These are phyloP conservation scores for Euptelea pleiosperma DNA, from an alignment of 164 flowering plant species.

Conservation along the genomic window DNA sequence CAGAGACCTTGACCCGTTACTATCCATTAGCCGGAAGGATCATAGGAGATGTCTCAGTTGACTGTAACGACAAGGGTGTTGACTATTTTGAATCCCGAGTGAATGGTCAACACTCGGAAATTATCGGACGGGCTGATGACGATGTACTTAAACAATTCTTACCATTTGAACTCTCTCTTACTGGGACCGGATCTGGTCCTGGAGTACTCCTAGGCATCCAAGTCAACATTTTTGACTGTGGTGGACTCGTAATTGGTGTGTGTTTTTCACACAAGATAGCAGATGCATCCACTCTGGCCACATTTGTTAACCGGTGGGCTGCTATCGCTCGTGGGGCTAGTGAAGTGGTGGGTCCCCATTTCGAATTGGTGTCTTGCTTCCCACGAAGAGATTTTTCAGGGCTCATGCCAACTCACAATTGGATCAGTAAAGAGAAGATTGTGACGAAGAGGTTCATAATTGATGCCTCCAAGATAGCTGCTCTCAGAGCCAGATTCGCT, in stretches of 20 bases:
- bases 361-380: slow-evolving; percentile 20
- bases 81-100: not conserved
- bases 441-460: slow-evolving; percentile 22
- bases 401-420: not conserved
- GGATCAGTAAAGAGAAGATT: not conserved
- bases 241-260: slow-evolving; percentile 23
- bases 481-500: slow-evolving; percentile 6
- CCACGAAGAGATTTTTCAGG: slow-evolving; percentile 13
- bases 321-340: slow-evolving; percentile 18
- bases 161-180: too few relatives aligned
- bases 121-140: not conserved
- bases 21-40: slow-evolving; percentile 12
- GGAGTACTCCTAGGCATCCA: slow-evolving; percentile 23
- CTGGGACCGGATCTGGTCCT: too few relatives aligned
- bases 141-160: too few relatives aligned
- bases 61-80: too few relatives aligned
- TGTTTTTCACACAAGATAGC: slow-evolving; percentile 32
- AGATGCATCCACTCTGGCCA: slow-evolving; percentile 23
- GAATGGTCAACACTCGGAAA: not conserved
- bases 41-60: not conserved
- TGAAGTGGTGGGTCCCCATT: slow-evolving; percentile 9
- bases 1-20: not conserved
- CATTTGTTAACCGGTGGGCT: slow-evolving; percentile 30
- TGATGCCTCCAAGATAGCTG: slow-evolving; percentile 9
- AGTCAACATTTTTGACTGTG: too few relatives aligned